phyloP scores from a whole-genome alignment of 192 early-diverging fungal genomes.

The Radiomyces spectabilis region DNA sequence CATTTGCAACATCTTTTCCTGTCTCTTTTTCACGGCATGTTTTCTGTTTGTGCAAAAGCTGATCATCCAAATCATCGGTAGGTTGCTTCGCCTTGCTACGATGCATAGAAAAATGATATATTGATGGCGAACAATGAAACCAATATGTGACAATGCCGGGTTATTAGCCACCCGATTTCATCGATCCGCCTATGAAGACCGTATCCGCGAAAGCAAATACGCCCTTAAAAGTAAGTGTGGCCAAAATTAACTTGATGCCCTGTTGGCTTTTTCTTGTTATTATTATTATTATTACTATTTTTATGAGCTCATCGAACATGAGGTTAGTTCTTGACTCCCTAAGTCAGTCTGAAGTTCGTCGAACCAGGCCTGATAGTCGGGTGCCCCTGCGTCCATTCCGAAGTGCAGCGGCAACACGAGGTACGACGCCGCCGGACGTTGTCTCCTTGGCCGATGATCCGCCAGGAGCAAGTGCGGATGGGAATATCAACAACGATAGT shows the following conservation, averaged over 20 bases:
- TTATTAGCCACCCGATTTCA: constrained; percentile 26
- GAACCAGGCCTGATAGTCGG: constrained; percentile 3
- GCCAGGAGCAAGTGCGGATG: not conserved
- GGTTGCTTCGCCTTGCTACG: not conserved
- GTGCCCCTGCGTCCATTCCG: no score
- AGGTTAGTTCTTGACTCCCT: constrained; percentile 29
- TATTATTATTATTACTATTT: no score
- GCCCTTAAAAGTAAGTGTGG: constrained; percentile 22
- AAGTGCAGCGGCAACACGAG: no score
- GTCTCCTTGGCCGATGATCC: not conserved
- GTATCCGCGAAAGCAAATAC: constrained; percentile 21
- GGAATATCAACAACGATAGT: no score
- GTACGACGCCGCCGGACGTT: no score
- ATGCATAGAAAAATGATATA: no score
- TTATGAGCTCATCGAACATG: no score
- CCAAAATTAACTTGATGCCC: no score
- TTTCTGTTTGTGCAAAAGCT: constrained; percentile 25
- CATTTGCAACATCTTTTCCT: constrained; percentile 14
- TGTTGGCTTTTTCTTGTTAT: no score
- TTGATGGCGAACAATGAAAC: no score
- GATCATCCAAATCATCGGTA: constrained; percentile 31
- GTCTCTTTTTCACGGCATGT: constrained; percentile 15
- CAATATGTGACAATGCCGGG: no score
- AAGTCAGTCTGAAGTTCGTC: constrained; percentile 20
- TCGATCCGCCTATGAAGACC: constrained; percentile 22